phyloP scores from a whole-genome alignment of 352 stramenopile species.

The Pythium oligandrum region DNA sequence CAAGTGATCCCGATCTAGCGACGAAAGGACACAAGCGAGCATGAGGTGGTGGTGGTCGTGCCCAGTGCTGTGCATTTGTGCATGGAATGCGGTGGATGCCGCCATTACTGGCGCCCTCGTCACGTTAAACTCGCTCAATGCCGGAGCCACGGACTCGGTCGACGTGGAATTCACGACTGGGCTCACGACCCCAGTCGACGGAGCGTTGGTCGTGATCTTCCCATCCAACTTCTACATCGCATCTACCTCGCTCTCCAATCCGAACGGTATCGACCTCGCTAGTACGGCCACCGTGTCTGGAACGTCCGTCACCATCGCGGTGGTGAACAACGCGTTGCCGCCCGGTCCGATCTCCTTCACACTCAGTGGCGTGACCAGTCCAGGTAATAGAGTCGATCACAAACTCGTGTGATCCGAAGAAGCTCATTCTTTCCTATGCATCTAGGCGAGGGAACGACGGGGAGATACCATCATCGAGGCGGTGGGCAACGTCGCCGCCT shows the following conservation, averaged over 20 bases:
- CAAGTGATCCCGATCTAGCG: not conserved
- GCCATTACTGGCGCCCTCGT: constrained; percentile 32
- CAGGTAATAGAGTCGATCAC: constrained; percentile 22
- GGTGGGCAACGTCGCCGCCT: constrained; percentile 20
- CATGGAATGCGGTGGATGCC: constrained; percentile 7
- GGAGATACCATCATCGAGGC: constrained; percentile 37
- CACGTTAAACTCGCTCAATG: constrained; percentile 16
- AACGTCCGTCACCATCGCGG: constrained; percentile 30
- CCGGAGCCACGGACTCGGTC: constrained; percentile 28
- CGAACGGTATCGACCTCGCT: constrained; percentile 18
- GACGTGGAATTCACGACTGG: constrained; percentile 33
- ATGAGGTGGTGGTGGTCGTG: no score
- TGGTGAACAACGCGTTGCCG: constrained; percentile 16
- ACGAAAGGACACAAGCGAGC: not conserved
- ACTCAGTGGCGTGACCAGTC: constrained; percentile 50
- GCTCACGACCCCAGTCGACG: constrained; percentile 28
- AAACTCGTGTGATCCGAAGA: not conserved
- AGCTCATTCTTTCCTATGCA: no score
- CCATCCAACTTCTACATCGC: constrained; percentile 42
- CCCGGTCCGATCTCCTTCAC: constrained; percentile 36
- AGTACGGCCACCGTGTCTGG: constrained; percentile 24
- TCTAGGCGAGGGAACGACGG: constrained; percentile 35
- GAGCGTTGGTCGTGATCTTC: constrained; percentile 46
- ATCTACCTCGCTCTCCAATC: constrained; percentile 16
- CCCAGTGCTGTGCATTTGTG: no score